Evolutionary conservation across 148 eudicot species (phyloP).

Genomic region (Rhododendron molle): DNA sequence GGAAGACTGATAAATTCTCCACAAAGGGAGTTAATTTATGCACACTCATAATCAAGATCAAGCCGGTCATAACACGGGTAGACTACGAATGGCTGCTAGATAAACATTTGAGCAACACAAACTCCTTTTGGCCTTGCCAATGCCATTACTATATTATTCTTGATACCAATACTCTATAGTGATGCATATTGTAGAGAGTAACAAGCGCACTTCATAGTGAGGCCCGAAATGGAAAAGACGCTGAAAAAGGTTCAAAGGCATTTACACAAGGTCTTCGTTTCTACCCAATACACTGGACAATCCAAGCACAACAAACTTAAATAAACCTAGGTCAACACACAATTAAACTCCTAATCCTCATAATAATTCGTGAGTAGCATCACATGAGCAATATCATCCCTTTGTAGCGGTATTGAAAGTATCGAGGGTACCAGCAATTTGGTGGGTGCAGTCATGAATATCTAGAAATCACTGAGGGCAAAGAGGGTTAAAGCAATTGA

Average conservation of each 20-base stretch:
- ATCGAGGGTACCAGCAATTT: neutral
- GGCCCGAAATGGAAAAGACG: neutral
- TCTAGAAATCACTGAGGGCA: neutral
- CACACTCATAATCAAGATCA: neutral
- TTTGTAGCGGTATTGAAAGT: neutral
- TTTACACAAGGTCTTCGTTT: neutral
- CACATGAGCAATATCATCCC: neutral
- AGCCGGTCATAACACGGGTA: neutral
- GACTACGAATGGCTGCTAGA: neutral
- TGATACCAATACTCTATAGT: neutral
- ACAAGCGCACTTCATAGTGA: neutral
- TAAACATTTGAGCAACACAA: neutral
- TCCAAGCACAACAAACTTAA: neutral
- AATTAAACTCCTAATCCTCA: neutral
- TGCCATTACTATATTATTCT: neutral
- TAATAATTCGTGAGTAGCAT: neutral
- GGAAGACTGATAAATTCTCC: neutral
- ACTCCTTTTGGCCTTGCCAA: neutral
- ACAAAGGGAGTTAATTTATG: neutral
- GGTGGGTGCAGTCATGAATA: neutral
- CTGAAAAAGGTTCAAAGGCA: neutral
- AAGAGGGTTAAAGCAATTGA: neutral
- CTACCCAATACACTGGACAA: neutral
- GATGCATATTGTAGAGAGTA: neutral
- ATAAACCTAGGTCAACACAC: neutral